These are phyloP conservation scores for Suhomyces anneliseae DNA, from an alignment of 1,139 yeast genomes.

Conservation along the genomic window DNA sequence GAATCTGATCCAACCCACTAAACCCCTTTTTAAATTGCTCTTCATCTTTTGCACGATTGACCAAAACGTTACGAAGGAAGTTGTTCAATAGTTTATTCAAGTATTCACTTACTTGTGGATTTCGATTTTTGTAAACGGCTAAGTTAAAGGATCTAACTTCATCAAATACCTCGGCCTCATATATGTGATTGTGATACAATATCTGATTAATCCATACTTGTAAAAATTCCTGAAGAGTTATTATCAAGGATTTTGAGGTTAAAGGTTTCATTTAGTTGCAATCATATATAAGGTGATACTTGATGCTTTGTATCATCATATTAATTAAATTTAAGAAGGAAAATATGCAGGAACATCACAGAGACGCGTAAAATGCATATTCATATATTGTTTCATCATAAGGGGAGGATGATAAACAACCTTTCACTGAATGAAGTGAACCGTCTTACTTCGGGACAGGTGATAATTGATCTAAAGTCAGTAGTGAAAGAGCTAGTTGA, in stretches of 20 bases:
- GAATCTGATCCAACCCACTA: slow-evolving; percentile 20
- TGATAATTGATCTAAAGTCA: slow-evolving; percentile 72
- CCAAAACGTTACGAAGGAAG: slow-evolving; percentile 18
- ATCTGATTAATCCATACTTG: slow-evolving; percentile 47
- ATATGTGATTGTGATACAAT: slow-evolving; percentile 44
- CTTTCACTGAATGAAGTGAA: slow-evolving; percentile 50
- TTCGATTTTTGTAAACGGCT: slow-evolving; percentile 40
- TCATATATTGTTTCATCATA: neutral
- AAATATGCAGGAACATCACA: neutral
- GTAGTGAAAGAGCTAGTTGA: slow-evolving; percentile 86
- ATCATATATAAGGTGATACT: neutral
- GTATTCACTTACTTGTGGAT: slow-evolving; percentile 43
- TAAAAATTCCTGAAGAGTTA: slow-evolving; percentile 41
- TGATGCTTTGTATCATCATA: too few species aligned
- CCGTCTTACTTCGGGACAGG: slow-evolving; percentile 88
- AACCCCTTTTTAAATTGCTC: slow-evolving; percentile 1
- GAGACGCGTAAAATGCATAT: neutral
- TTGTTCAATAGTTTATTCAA: slow-evolving; percentile 31
- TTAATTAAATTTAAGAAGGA: too few species aligned
- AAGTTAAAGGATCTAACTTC: slow-evolving; percentile 39
- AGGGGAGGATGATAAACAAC: slow-evolving; percentile 2
- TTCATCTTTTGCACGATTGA: neutral
- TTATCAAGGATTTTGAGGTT: slow-evolving; percentile 31
- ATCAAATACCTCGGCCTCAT: slow-evolving; percentile 43
- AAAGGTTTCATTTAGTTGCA: slow-evolving; percentile 8